Evolutionary conservation across 2,329 filamentous ascomycete species (phyloP), one percentile per base, ranked within the genome.

Genomic region (Penicillium brevicompactum): DNA sequence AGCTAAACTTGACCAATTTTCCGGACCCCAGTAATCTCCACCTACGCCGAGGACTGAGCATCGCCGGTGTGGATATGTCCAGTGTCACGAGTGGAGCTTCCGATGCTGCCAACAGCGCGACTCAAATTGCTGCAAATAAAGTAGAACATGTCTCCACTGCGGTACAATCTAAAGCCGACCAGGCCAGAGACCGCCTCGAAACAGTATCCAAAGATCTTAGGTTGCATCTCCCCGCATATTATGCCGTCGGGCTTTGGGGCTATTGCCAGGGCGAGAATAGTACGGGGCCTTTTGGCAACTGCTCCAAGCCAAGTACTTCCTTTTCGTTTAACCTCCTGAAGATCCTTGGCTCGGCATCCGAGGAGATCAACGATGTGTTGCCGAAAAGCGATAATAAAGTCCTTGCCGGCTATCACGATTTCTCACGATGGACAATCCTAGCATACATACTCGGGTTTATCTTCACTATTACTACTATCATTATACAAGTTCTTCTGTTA

Each of bases 271-370:
- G 42, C 11, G 21, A 44, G n/a, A 34, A 45, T 22, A 32, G 22
- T 30, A 43, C 9, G 5, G 37, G 24, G 13, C 24, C 24, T 24
- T 24, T 24, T 24, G 16, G 21, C 9, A 53, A 51, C 9, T 56
- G 50, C 42, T 51, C 53, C 2, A 30, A 49, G 11, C 57, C 57
- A 24, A 41, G 31, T 32, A 40, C 45, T 5, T 51, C 48, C 5
- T 59, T 59, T 40, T 45, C 44, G 16, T 59, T 59, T 24, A 30
- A 59, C 31, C 32, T 59, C 7, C 40, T 53, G 9, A 24, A 34
- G 21, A 51, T 53, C 11, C 41, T 53, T 31, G n/a, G 41, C 2
- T 55, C 24, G n/a, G 13, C 45, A 1, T 47, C 45, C 21, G 13
- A 37, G 10, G 44, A 34, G n/a, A 42, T 57, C 14, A 40, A 51